Evolutionary conservation across 129 eudicot species (phyloP), one percentile per base, ranked within the genome.

Genomic region (Scalesia atractyloides): DNA sequence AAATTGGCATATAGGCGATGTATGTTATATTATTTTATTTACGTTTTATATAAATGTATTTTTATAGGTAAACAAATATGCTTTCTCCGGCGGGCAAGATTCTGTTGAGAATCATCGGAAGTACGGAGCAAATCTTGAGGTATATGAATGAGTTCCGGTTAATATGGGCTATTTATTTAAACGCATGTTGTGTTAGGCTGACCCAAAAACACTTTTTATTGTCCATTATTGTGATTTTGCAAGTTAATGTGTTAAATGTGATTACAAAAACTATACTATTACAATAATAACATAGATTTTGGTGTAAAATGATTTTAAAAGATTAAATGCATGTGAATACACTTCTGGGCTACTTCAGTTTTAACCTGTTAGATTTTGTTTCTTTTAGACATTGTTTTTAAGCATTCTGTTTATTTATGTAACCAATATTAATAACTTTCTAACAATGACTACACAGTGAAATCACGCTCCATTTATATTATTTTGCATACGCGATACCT

Each of bases 61-160:
- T 61, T 16, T 82, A 34, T 86, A 93, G 97, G 76, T 93, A 46
- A 93, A 87, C 80, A 90, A 58, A 73, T 90, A 90, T 75, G 98
- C 98, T 18, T 90, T 93, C 80, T 93, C 98, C 26, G 97, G 98
- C 61, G 98, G 98, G 76, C 89, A 86, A 86, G 97, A 90, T 79
- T 87, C 98, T 12, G 46, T 85, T 37, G 98, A 90, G 81, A 82
- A 87, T 15, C 98, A 93, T 81, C 76, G 96, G 61, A 84, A 86
- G 70, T 79, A 66, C 54, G 98, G 98, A 30, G 98, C 97, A 41
- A 90, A 93, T 73, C 97, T 93, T 26, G 97, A 93, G 97, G 98
- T 93, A 83, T 26, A 43, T 46, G 19, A 50, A 60, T 34, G 17
- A 30, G 16, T 59, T 58, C 4, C 15, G 20, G 12, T 61, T 46